phyloP scores from a whole-genome alignment of 2,329 filamentous ascomycete genomes.

The Shiraia bambusicola region DNA sequence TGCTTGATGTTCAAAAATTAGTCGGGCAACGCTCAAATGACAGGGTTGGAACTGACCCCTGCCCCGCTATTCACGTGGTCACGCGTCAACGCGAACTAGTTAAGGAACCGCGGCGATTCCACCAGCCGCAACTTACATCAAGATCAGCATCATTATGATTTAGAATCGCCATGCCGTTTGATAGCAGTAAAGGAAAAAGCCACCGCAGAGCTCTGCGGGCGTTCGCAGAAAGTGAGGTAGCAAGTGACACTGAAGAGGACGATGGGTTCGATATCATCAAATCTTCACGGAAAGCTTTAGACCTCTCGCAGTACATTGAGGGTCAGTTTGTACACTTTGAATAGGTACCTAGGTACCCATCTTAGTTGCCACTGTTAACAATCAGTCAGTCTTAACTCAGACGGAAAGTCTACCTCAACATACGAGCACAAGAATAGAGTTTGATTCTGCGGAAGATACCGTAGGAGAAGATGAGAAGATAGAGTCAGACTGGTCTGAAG shows the following conservation, averaged over 20 bases:
- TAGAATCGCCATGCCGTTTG: slow-evolving; percentile 17
- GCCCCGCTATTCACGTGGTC: slow-evolving; percentile 32
- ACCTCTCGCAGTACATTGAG: slow-evolving; percentile 39
- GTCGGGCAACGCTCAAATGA: slow-evolving; percentile 14
- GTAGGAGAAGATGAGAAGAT: slow-evolving; percentile 7
- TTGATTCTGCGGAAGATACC: slow-evolving; percentile 5
- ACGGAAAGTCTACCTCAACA: slow-evolving; percentile 27
- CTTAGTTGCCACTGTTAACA: slow-evolving; percentile 8
- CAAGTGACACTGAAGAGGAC: slow-evolving; percentile 40
- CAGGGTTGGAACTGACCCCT: slow-evolving; percentile 11
- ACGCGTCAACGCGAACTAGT: slow-evolving; percentile 26
- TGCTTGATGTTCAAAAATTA: slow-evolving; percentile 9
- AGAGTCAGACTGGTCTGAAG: slow-evolving; percentile 53
- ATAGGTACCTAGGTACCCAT: not conserved
- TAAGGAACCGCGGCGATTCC: no score
- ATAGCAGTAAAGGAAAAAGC: slow-evolving; percentile 12
- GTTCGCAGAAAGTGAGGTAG: slow-evolving; percentile 29
- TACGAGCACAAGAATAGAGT: slow-evolving; percentile 11
- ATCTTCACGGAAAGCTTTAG: slow-evolving; percentile 33
- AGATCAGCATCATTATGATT: not conserved
- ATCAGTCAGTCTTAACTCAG: slow-evolving; percentile 27
- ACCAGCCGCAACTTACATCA: no score
- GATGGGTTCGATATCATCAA: slow-evolving; percentile 48
- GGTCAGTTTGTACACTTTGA: slow-evolving; percentile 16
- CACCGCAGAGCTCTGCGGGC: slow-evolving; percentile 22